Conservation (phyloP, 129 eudicot genomes). For the Ambrosia trifida region DNA sequence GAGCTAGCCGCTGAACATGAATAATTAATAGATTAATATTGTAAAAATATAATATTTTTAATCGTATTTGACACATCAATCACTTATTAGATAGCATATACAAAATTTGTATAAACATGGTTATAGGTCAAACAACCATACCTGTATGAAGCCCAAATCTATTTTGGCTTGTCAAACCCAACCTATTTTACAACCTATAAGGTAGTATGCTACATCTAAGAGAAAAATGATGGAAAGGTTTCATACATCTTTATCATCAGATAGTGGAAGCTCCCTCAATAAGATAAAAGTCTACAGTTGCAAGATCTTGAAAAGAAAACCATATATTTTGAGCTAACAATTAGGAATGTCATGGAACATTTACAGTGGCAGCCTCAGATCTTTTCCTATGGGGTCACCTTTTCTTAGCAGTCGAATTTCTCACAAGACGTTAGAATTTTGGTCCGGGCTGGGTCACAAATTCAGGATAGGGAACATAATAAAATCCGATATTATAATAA, state of each 20-base stretch:
- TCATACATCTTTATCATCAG: constrained; percentile 76
- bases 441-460: too few relatives aligned
- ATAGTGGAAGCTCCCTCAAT: constrained; percentile 84
- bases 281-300: constrained; percentile 93
- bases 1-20: constrained; percentile 71
- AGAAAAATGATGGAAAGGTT: constrained; percentile 20
- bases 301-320: constrained; percentile 67
- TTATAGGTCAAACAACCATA: background rate
- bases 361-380: too few relatives aligned
- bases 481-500: too few relatives aligned
- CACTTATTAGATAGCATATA: background rate
- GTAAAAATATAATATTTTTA: background rate
- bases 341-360: constrained; percentile 6
- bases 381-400: too few relatives aligned
- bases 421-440: too few relatives aligned
- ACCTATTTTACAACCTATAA: background rate
- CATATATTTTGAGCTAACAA: background rate
- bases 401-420: too few relatives aligned
- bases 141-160: background rate
- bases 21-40: background rate
- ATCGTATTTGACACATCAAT: background rate
- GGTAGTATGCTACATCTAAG: background rate
- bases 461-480: too few relatives aligned
- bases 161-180: background rate
- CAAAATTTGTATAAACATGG: background rate